phyloP scores from a whole-genome alignment of 2,329 filamentous ascomycete species.

The Bipolaris gigantea region DNA sequence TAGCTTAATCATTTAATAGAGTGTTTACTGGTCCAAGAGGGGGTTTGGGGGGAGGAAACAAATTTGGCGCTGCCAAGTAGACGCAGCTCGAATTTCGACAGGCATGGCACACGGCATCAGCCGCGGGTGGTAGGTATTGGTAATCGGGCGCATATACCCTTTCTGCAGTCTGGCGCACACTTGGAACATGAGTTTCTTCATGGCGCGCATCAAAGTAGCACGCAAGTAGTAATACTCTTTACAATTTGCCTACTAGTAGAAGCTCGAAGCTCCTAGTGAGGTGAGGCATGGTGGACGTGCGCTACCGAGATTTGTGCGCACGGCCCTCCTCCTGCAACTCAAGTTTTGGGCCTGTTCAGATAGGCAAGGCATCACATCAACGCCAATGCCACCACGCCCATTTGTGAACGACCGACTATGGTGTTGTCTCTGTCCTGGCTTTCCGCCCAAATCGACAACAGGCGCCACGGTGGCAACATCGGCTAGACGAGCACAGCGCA shows the following conservation, averaged over 20 bases:
- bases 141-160: slow-evolving; percentile 16
- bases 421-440: slow-evolving; percentile 40
- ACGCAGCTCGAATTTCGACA: slow-evolving; percentile 5
- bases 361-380: slow-evolving; percentile 3
- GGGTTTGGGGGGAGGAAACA: not conserved
- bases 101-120: not conserved
- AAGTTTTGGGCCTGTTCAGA: slow-evolving; percentile 6
- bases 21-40: not conserved
- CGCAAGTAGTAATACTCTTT: slow-evolving; percentile 3
- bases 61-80: not conserved
- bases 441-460: slow-evolving; percentile 11
- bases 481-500: slow-evolving; percentile 1
- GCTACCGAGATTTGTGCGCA: slow-evolving; percentile 5
- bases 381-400: slow-evolving; percentile 36
- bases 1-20: not conserved
- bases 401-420: slow-evolving; percentile 41
- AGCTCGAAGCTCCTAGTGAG: too few species aligned
- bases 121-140: slow-evolving; percentile 1
- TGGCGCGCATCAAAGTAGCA: not conserved
- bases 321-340: not conserved
- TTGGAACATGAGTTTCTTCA: not conserved
- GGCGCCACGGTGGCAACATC: not conserved
- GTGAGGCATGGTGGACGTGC: not conserved
- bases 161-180: not conserved
- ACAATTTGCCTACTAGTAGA: not conserved